Evolutionary conservation across 2,329 filamentous ascomycete species (phyloP), one percentile per base, ranked within the genome.

Genomic region (Teratosphaeria destructans): DNA sequence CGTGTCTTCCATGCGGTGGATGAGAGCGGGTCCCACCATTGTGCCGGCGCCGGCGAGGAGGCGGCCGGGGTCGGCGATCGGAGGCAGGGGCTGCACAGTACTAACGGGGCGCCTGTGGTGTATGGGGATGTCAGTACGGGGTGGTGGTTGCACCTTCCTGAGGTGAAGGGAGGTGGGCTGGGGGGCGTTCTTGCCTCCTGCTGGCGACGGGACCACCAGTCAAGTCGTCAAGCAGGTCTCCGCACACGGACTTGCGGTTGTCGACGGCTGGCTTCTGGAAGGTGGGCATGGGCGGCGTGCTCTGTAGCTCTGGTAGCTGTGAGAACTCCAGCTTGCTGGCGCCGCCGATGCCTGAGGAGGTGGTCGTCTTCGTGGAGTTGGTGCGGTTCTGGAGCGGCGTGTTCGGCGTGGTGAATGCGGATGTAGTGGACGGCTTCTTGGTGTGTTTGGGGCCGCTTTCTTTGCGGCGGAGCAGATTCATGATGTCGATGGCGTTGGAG

Each of bases 271-370:
- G 65, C 59, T 68, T 68, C 60, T 68, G 67, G 57, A 69, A 66
- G 19, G 65, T 68, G 5, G 67, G 67, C 66, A 69, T 68, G 7
- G 67, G 67, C 11, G 67, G 67, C 16, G 67, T 69, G 64, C 66
- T 68, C 64, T 66, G 56, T 12, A 69, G 60, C 53, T 68, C 66
- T 10, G 67, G 67, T 16, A 69, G 60, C 29, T 32, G 29, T 3
- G 29, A 32, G 60, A 69, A 69, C 7, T 61, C 59, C 5, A 63
- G 29, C 29, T 32, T 62, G 23, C 61, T 65, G 27, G 60, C 66
- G 53, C 19, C 53, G 12, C 23, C 43, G 49, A 57, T 57, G 52
- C 59, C 59, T 16, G 59, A 54, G 14, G 64, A 60, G n/a, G 65
- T 65, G 34, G 57, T 49, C 57, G 54, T 58, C 47, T 55, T 63